Evolutionary conservation across 306 rosid genomes (phyloP).

Genomic region (Acacia crassicarpa): DNA sequence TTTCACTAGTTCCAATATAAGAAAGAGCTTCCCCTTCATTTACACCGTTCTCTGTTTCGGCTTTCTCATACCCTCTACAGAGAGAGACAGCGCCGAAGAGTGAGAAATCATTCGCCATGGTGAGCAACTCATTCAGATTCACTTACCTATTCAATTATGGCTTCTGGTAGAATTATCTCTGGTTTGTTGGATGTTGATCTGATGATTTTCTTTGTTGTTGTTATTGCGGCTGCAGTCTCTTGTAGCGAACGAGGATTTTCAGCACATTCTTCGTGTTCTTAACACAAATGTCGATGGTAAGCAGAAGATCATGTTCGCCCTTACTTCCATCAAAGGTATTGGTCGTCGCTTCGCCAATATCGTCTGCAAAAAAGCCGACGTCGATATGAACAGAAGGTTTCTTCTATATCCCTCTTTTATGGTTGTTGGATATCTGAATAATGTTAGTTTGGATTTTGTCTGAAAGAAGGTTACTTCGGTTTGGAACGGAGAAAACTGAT

Average conservation of each 20-base stretch:
- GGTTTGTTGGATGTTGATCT: neutral
- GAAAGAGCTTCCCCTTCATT: neutral
- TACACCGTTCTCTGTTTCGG: neutral
- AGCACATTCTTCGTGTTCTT: conserved; percentile 24
- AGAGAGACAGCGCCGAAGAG: neutral
- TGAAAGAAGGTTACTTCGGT: neutral
- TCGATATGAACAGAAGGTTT: conserved; percentile 21
- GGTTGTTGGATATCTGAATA: neutral
- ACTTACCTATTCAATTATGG: neutral
- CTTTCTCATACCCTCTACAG: neutral
- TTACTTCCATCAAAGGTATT: conserved; percentile 21
- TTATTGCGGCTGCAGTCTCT: neutral
- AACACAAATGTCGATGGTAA: conserved; percentile 12
- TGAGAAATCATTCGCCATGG: neutral
- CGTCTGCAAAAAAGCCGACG: conserved; percentile 33
- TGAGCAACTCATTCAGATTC: neutral
- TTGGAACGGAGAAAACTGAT: neutral
- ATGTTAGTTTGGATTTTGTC: neutral
- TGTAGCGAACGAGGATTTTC: conserved; percentile 11
- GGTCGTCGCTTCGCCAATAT: conserved; percentile 32
- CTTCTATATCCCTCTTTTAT: neutral
- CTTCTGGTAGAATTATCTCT: neutral
- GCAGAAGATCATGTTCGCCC: conserved; percentile 19
- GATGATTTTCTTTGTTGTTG: neutral
- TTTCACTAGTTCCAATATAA: neutral